Evolutionary conservation across 306 rosid species (phyloP).

Genomic region (Hippophae rhamnoides): DNA sequence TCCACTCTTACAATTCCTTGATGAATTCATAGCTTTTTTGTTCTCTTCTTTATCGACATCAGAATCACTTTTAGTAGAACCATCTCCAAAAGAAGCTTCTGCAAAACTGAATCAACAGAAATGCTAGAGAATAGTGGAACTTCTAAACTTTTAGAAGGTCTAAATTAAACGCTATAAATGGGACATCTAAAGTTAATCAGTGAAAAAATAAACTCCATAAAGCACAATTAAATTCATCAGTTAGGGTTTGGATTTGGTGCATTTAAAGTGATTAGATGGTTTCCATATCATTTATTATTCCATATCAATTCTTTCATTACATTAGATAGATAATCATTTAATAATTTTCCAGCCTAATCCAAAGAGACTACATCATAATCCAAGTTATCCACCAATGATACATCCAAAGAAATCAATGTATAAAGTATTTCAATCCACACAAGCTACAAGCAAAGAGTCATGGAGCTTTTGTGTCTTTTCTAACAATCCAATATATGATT

Average conservation of each 20-base stretch:
- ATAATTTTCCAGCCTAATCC: background rate
- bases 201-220: constrained; percentile 2
- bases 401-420: background rate
- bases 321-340: background rate
- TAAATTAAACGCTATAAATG: background rate
- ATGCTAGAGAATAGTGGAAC: constrained; percentile 4
- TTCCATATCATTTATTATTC: too few species aligned
- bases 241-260: background rate
- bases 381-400: background rate
- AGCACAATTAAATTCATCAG: constrained; percentile 1
- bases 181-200: constrained; percentile 7
- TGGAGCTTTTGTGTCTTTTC: background rate
- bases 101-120: constrained; percentile 29
- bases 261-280: too few species aligned
- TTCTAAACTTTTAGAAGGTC: background rate
- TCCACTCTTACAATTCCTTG: constrained; percentile 20
- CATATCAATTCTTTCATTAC: background rate
- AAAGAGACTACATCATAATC: background rate
- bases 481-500: background rate
- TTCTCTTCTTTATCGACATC: constrained; percentile 28
- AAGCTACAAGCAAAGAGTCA: background rate
- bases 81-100: constrained; percentile 35
- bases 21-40: constrained; percentile 12
- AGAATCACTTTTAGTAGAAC: constrained; percentile 21
- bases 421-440: background rate